Conservation (phyloP, 2,329 filamentous ascomycete genomes). For the Diaporthe capsici region DNA sequence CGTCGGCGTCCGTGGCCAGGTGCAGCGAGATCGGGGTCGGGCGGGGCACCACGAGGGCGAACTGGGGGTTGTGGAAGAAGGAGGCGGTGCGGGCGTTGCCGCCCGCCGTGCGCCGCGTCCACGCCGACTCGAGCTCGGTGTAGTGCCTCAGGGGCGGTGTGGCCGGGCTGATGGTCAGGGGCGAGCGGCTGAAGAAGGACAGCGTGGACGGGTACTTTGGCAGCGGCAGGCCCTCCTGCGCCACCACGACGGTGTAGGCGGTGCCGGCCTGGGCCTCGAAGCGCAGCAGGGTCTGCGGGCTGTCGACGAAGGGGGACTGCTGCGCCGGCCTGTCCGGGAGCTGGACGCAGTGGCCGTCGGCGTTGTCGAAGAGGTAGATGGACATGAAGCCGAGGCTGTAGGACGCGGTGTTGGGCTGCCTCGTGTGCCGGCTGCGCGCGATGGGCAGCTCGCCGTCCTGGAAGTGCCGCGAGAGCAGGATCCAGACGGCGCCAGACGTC, state of each 20-base stretch:
- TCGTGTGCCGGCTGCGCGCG: slow-evolving; percentile 57
- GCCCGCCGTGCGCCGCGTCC: slow-evolving; percentile 85
- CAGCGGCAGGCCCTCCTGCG: slow-evolving; percentile 80
- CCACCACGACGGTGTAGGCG: slow-evolving; percentile 74
- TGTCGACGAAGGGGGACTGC: slow-evolving; percentile 91
- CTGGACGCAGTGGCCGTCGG: slow-evolving; percentile 77
- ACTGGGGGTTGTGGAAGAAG: slow-evolving; percentile 92
- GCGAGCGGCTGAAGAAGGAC: slow-evolving; percentile 80
- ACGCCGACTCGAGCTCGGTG: slow-evolving; percentile 73
- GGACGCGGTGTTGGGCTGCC: slow-evolving; percentile 47
- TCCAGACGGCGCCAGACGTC: slow-evolving; percentile 78
- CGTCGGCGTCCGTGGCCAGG: slow-evolving; percentile 75
- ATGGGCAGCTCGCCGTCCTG: slow-evolving; percentile 75
- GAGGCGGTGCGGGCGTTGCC: slow-evolving; percentile 83
- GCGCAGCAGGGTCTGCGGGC: slow-evolving; percentile 89
- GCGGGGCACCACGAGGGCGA: slow-evolving; percentile 72
- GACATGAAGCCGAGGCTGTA: slow-evolving; percentile 85
- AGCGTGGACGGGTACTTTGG: slow-evolving; percentile 87
- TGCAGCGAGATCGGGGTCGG: slow-evolving; percentile 78
- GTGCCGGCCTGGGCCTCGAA: slow-evolving; percentile 67
- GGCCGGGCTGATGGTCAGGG: slow-evolving; percentile 74
- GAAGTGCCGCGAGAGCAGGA: slow-evolving; percentile 90
- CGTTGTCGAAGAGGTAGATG: slow-evolving; percentile 80
- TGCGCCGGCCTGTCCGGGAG: slow-evolving; percentile 80
- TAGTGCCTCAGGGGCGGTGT: slow-evolving; percentile 70